A percentile compares a stretch with the other conserved stretches of the same genome.
Evolutionary conservation across 148 eudicot genomes (phyloP).

Genomic region (Amaranthus hypochondriacus): DNA sequence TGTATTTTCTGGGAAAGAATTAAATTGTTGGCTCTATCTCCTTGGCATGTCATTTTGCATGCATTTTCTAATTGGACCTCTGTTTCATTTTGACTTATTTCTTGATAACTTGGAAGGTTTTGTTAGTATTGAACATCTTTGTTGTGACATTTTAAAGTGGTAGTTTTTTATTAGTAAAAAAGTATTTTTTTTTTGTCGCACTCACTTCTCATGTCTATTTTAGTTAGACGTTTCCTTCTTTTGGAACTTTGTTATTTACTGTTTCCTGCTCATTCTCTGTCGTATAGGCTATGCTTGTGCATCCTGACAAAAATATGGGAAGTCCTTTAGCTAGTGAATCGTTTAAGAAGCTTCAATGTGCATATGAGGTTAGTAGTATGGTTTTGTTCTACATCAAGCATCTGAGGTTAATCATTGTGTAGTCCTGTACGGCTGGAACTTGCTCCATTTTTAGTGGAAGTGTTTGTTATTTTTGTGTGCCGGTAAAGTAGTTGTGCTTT

Average conservation of each 20-base stretch:
- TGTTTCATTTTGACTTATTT: neutral
- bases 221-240: no score
- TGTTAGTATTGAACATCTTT: neutral
- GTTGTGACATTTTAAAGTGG: neutral
- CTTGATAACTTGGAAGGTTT: neutral
- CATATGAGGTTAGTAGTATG: constrained; percentile 66
- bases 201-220: no score
- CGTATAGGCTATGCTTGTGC: constrained; percentile 94
- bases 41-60: neutral
- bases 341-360: constrained; percentile 98
- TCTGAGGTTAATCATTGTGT: neutral
- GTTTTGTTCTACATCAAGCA: constrained; percentile 4
- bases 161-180: neutral
- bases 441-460: neutral
- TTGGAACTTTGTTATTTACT: no score
- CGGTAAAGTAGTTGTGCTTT: constrained; percentile 4
- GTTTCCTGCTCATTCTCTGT: neutral
- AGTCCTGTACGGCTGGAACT: neutral
- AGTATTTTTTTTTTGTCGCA: neutral
- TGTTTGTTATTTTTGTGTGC: neutral
- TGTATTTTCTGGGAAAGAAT: neutral
- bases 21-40: neutral
- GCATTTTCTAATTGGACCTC: neutral
- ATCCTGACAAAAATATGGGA: constrained; percentile 99
- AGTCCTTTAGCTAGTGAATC: constrained; percentile 92